Evolutionary conservation across 768 basidiomycete genomes (phyloP).

Genomic region (Boletus pseudo-olivaceus): DNA sequence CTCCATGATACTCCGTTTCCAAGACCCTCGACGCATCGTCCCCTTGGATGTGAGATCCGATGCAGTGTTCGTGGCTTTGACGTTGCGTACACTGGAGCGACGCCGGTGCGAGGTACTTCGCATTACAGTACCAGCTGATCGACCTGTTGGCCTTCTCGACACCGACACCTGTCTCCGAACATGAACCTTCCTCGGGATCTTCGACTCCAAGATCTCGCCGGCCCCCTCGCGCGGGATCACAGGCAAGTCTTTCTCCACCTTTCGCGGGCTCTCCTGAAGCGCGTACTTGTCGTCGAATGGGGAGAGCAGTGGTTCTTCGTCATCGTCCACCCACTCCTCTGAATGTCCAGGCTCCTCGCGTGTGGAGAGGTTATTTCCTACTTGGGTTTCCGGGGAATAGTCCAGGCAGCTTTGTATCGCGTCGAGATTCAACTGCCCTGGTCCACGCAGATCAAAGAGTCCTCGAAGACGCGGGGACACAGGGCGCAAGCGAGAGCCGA

Average conservation of each 20-base stretch:
- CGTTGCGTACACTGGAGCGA: conserved; percentile 14
- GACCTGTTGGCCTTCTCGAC: conserved; percentile 6
- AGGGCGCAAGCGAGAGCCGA: conserved; percentile 8
- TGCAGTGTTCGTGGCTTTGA: conserved; percentile 7
- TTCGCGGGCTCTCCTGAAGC: conserved; percentile 2
- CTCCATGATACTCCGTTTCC: conserved; percentile 22
- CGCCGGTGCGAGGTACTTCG: conserved; percentile 14
- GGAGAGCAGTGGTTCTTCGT: conserved; percentile 20
- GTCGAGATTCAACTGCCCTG: conserved; percentile 22
- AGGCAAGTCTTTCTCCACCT: conserved; percentile 16
- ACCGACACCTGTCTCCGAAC: conserved; percentile 16
- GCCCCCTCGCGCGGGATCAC: conserved; percentile 5
- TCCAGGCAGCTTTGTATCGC: conserved; percentile 23
- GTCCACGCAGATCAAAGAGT: conserved; percentile 29
- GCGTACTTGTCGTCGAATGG: conserved; percentile 27
- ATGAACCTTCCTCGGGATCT: conserved; percentile 20
- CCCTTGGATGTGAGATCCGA: conserved; percentile 14
- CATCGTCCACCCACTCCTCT: conserved; percentile 27
- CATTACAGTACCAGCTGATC: neutral
- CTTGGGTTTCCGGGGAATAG: conserved; percentile 18
- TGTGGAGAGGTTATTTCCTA: conserved; percentile 1
- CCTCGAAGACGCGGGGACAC: conserved; percentile 30
- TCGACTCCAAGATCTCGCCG: conserved; percentile 7
- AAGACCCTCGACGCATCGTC: conserved; percentile 24
- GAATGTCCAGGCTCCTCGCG: conserved; percentile 8